Percentiles rank a stretch among this genome's conserved stretches.
phyloP scores from a whole-genome alignment of 441 rosid genomes.

The Adansonia madagascariensis region DNA sequence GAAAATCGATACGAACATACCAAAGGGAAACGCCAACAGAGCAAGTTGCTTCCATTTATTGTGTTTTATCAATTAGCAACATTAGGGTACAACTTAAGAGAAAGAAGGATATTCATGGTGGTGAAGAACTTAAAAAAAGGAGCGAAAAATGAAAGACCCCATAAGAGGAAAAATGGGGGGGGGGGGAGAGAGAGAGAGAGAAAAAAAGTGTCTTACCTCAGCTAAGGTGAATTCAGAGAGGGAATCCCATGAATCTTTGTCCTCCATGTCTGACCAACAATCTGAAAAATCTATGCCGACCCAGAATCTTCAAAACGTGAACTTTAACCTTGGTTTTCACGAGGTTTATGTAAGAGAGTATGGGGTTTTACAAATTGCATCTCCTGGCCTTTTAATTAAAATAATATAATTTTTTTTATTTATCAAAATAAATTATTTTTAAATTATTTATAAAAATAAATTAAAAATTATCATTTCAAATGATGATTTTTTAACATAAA shows the following conservation, averaged over 20 bases:
- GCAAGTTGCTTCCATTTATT: neutral
- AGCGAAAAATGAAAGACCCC: constrained; percentile 17
- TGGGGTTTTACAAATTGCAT: too few species aligned
- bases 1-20: neutral
- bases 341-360: too few species aligned
- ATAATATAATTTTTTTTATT: too few species aligned
- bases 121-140: constrained; percentile 13
- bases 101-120: constrained; percentile 26
- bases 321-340: too few species aligned
- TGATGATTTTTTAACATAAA: too few species aligned
- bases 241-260: constrained; percentile 40
- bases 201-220: constrained; percentile 43
- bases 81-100: constrained; percentile 7
- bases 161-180: neutral
- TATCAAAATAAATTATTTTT: too few species aligned
- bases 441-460: too few species aligned
- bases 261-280: constrained; percentile 39
- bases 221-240: constrained; percentile 60
- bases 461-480: too few species aligned
- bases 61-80: neutral
- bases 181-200: neutral
- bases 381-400: too few species aligned
- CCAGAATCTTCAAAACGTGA: neutral
- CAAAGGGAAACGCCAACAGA: neutral
- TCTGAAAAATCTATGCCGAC: neutral